Base-by-base conservation (phyloP, 768 basidiomycete genomes). In the Phaeotremella fagi region DNA sequence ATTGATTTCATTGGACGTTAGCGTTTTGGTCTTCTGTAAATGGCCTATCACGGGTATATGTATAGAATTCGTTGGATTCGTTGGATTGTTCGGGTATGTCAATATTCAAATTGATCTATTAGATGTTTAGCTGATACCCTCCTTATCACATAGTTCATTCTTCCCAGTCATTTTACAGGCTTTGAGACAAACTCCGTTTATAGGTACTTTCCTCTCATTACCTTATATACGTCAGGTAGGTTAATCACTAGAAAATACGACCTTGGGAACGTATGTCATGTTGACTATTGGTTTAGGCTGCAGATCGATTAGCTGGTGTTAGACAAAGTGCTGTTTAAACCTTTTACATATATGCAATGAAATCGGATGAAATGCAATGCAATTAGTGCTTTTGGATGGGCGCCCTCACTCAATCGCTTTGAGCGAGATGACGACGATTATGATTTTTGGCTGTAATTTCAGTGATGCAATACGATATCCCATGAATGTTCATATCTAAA, bases 111-210 rank as follows among this genome's bases (percentile, higher is more conserved):
- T 20, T 25, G 20, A 43, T 11, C 41, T 16, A 28, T 27, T 28
- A 16, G n/a, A n/a, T n/a, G n/a, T n/a, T n/a, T 38, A 16, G 28
- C 11, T 41, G 42, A 16, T 24, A 44, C 53, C 27, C 31, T 43
- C 31, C 44, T 45, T 45, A 47, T 29, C 50, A 41, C 36, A 29
- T 77, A 98, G 94, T 41, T 94, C 97, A 77, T 99, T 99, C 80
- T 98, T 98, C 82, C 95, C 95, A 4, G 95, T 98, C 55, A 86
- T 99, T 50, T 79, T 99, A 45, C 91, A 90, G n/a, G 97, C 98
- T 80, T 77, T 98, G 59, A 82, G 92, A 51, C 94, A 97, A 77
- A 73, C 98, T 42, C 94, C 95, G 3, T 84, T 95, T 60, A 81
- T 99, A 52, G 94, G 95, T 24, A 88, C 84, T 0, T 74, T 88